A percentile compares a stretch with the other conserved stretches of the same genome.
These are phyloP conservation scores for Nosema bombycis DNA, from an alignment of 371 early-diverging fungal genomes.

Conservation along the genomic window DNA sequence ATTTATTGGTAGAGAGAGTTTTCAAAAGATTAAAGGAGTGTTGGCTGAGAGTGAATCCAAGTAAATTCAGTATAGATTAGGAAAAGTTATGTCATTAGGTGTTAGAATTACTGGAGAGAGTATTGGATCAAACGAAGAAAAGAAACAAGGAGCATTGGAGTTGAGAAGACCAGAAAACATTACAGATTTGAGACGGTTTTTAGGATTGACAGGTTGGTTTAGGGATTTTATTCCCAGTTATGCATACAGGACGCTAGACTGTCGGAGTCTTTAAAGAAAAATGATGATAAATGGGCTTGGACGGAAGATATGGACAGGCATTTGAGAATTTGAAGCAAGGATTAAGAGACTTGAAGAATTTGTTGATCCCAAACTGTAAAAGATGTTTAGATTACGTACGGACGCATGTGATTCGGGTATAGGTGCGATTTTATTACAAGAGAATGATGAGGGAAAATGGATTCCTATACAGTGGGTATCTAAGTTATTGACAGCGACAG, in stretches of 20 bases:
- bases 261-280: conserved; percentile 9
- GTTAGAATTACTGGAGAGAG: conserved; percentile 10
- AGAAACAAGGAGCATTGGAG: conserved; percentile 24
- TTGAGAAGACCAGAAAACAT: conserved; percentile 19
- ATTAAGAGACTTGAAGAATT: conserved; percentile 3
- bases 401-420: conserved; percentile 8
- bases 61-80: background rate
- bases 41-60: background rate
- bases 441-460: background rate
- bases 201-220: conserved; percentile 13
- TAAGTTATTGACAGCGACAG: conserved; percentile 34
- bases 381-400: conserved; percentile 42
- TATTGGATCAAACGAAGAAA: conserved; percentile 12
- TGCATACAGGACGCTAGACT: conserved; percentile 5
- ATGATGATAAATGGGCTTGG: conserved; percentile 10
- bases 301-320: conserved; percentile 21
- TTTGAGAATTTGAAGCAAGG: conserved; percentile 15
- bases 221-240: conserved; percentile 23
- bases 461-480: conserved; percentile 19
- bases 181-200: background rate
- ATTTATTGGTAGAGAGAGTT: conserved; percentile 19
- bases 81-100: conserved; percentile 48
- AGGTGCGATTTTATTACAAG: background rate
- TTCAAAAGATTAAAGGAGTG: conserved; percentile 8
- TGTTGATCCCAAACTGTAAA: conserved; percentile 39